phyloP scores from a whole-genome alignment of 2,329 filamentous ascomycete genomes.

The Pseudogymnoascus sp. region DNA sequence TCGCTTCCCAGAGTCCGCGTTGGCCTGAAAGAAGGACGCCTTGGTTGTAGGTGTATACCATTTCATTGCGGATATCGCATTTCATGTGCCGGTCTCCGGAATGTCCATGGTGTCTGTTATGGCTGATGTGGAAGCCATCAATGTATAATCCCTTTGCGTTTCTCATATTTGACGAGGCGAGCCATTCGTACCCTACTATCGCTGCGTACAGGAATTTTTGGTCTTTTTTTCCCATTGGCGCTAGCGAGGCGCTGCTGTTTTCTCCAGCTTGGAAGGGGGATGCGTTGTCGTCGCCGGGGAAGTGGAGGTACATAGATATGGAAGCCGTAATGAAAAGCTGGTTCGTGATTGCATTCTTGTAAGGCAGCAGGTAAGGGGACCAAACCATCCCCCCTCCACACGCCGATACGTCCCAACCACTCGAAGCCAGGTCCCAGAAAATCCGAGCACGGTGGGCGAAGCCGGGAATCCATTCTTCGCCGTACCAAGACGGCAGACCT shows the following conservation, averaged over 20 bases:
- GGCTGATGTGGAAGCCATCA: constrained; percentile 82
- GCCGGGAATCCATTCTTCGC: constrained; percentile 63
- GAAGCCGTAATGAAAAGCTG: constrained; percentile 82
- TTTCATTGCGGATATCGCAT: constrained; percentile 77
- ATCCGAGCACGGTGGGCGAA: constrained; percentile 79
- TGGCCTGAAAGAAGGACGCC: constrained; percentile 80
- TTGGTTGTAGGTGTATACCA: constrained; percentile 96
- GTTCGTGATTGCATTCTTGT: constrained; percentile 97
- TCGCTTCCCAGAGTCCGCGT: constrained; percentile 72
- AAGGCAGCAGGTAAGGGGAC: constrained; percentile 73
- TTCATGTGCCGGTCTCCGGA: constrained; percentile 43
- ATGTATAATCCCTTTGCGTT: constrained; percentile 68
- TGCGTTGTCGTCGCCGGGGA: constrained; percentile 70
- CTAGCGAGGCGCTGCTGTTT: constrained; percentile 23
- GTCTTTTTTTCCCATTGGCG: constrained; percentile 40
- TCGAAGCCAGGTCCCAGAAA: constrained; percentile 75
- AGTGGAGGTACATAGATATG: constrained; percentile 82
- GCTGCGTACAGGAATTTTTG: constrained; percentile 66
- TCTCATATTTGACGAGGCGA: constrained; percentile 73
- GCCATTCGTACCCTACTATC: constrained; percentile 73
- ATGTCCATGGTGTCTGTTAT: constrained; percentile 35
- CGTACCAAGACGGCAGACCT: constrained; percentile 59
- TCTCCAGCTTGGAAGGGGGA: constrained; percentile 53
- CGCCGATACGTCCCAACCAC: constrained; percentile 74
- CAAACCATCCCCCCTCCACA: constrained; percentile 88